Base-by-base conservation (phyloP, 1,284 basidiomycete genomes). In the Apiotrichum mycotoxinovorans region DNA sequence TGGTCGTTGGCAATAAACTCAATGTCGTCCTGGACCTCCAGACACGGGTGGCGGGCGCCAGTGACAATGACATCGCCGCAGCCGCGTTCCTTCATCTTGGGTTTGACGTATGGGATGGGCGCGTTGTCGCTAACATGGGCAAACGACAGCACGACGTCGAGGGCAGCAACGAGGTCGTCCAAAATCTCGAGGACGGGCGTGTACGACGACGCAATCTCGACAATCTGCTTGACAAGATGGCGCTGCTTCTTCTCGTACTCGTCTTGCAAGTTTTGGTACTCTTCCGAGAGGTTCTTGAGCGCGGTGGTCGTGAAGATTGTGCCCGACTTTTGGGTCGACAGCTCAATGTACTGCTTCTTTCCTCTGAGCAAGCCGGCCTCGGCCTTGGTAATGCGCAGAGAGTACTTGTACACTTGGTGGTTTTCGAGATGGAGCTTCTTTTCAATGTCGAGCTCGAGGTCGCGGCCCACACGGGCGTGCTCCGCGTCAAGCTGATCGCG, bases 341-440 rank as follows among this genome's bases (percentile, higher is more conserved):
- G 81, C 67, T 98, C 94, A 40, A 85, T 87, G 71, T 91, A 98
- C 50, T 81, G 83, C 63, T 85, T 85, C 61, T 83, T 85, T 58
- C 82, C 81, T 8, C 84, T 79, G 47, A 96, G 81, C n/a, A 78
- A 79, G 68, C 88, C 86, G 0, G 89, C 87, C 64, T 97, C 94
- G 57, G 85, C 89, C 75, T 96, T 96, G 9, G 93, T 96, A 38
- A 98, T 78, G 23, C 96, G 81, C 78, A 98, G 89, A 68, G 90
- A 94, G 73, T 98, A 96, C 4, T 94, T 94, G 72, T 97, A 93
- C 5, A 85, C 83, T 57, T 84, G 83, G 60, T 89, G 91, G 69
- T 96, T 95, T 79, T 99, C 96, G 34, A 99, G 80, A 76, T 98
- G 94, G 20, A 98, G 80, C 78, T 98, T 98, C 80, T 97, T 96